phyloP scores from a whole-genome alignment of 1,139 yeast genomes.

The Wickerhamomyces sp. region DNA sequence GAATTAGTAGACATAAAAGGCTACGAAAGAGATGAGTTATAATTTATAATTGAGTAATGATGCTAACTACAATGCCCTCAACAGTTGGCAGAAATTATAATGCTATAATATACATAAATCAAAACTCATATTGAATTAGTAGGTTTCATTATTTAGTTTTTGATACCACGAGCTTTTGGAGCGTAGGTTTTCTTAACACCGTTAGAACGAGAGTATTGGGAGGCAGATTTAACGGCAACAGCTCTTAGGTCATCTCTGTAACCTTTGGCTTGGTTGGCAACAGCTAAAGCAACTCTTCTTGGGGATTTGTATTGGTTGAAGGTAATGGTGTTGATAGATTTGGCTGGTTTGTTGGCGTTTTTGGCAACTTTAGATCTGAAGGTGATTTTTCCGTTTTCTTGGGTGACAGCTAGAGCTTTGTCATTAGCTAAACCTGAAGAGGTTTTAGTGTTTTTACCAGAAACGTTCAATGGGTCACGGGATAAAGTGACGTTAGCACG shows the following conservation, averaged over 20 bases:
- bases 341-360: slow-evolving; percentile 40
- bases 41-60: background rate
- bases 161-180: slow-evolving; percentile 21
- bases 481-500: slow-evolving; percentile 41
- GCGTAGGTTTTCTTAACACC: slow-evolving; percentile 33
- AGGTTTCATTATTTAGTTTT: slow-evolving; percentile 15
- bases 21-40: slow-evolving; percentile 10
- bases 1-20: slow-evolving; percentile 51
- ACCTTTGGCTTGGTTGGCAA: slow-evolving; percentile 39
- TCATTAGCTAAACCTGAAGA: slow-evolving; percentile 43
- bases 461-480: slow-evolving; percentile 44
- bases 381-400: slow-evolving; percentile 35
- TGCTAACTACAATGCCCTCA: no score
- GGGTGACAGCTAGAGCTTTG: slow-evolving; percentile 42
- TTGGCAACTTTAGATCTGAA: slow-evolving; percentile 38
- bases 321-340: slow-evolving; percentile 31
- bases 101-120: slow-evolving; percentile 2
- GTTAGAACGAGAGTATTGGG: slow-evolving; percentile 38
- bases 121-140: slow-evolving; percentile 5
- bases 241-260: slow-evolving; percentile 45
- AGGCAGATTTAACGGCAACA: slow-evolving; percentile 41
- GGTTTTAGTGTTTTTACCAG: slow-evolving; percentile 40
- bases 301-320: slow-evolving; percentile 40
- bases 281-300: slow-evolving; percentile 40
- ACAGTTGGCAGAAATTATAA: background rate